These are phyloP conservation scores for Amauroascus verrucosus DNA, from an alignment of 2,329 filamentous ascomycete genomes.

Conservation along the genomic window DNA sequence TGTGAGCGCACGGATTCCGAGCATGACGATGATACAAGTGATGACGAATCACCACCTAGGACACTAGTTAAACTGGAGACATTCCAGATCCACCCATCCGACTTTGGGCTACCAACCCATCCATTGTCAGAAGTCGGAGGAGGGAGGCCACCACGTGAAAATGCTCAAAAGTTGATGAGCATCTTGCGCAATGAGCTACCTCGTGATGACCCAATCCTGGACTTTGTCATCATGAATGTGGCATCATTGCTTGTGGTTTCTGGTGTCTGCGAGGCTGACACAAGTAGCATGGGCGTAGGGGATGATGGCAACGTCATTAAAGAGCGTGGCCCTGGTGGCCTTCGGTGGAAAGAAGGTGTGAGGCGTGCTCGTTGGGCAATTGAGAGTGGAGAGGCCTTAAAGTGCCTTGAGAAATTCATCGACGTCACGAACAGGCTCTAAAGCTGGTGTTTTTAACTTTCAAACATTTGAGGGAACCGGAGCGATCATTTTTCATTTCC, in stretches of 20 bases:
- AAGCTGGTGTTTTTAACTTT: not conserved
- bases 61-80: conserved; percentile 54
- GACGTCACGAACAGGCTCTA: conserved; percentile 57
- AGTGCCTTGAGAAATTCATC: conserved; percentile 73
- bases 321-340: conserved; percentile 73
- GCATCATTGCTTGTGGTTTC: conserved; percentile 77
- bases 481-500: not conserved
- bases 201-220: conserved; percentile 70
- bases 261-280: conserved; percentile 75
- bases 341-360: conserved; percentile 91
- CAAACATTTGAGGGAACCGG: not conserved
- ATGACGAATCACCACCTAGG: conserved; percentile 31
- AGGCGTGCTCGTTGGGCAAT: conserved; percentile 80
- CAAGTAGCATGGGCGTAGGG: conserved; percentile 65
- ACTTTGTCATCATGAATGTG: conserved; percentile 91
- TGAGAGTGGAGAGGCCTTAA: conserved; percentile 74
- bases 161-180: conserved; percentile 69
- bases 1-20: conserved; percentile 19
- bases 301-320: conserved; percentile 71
- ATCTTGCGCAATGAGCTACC: conserved; percentile 65
- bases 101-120: conserved; percentile 74
- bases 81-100: conserved; percentile 68
- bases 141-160: conserved; percentile 75
- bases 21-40: conserved; percentile 33
- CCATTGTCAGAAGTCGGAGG: conserved; percentile 68